Conservation (phyloP, 768 basidiomycete genomes). For the Hypsizygus marmoreus region DNA sequence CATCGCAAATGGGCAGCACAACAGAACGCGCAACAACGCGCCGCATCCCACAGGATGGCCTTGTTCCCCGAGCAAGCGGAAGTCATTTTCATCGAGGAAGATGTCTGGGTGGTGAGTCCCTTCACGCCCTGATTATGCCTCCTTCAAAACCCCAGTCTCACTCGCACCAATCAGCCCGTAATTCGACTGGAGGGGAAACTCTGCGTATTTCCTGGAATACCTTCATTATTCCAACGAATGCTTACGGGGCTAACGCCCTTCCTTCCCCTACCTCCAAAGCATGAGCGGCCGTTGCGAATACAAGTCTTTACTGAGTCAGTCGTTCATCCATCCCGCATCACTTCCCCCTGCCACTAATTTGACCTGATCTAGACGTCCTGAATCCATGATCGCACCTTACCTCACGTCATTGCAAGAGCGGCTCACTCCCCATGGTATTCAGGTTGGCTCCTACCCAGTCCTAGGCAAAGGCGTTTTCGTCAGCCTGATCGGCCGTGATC, state of each 20-base stretch:
- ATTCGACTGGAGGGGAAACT: slow-evolving; percentile 83
- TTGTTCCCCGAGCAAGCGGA: slow-evolving; percentile 82
- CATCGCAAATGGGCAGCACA: slow-evolving; percentile 55
- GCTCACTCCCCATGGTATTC: slow-evolving; percentile 72
- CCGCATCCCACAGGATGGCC: slow-evolving; percentile 86
- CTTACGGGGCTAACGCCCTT: slow-evolving; percentile 71
- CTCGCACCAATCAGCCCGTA: slow-evolving; percentile 60
- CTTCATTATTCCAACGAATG: slow-evolving; percentile 80
- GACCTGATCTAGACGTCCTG: slow-evolving; percentile 53
- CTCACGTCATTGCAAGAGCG: slow-evolving; percentile 76
- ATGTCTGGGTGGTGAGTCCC: slow-evolving; percentile 81
- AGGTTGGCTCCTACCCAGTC: slow-evolving; percentile 79
- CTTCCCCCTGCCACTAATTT: slow-evolving; percentile 4
- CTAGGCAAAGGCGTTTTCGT: slow-evolving; percentile 69
- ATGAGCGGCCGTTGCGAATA: slow-evolving; percentile 73
- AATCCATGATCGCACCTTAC: slow-evolving; percentile 84
- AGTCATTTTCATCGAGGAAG: slow-evolving; percentile 73
- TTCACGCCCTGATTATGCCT: slow-evolving; percentile 2
- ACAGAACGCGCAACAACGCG: slow-evolving; percentile 74
- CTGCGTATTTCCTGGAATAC: slow-evolving; percentile 92
- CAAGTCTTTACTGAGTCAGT: slow-evolving; percentile 82
- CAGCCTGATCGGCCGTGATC: slow-evolving; percentile 61
- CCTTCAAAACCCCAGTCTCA: slow-evolving; percentile 1
- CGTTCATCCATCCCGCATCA: slow-evolving; percentile 2
- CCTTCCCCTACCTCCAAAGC: slow-evolving; percentile 75